phyloP scores from a whole-genome alignment of 192 early-diverging fungal genomes.

The Polychytrium aggregatum region DNA sequence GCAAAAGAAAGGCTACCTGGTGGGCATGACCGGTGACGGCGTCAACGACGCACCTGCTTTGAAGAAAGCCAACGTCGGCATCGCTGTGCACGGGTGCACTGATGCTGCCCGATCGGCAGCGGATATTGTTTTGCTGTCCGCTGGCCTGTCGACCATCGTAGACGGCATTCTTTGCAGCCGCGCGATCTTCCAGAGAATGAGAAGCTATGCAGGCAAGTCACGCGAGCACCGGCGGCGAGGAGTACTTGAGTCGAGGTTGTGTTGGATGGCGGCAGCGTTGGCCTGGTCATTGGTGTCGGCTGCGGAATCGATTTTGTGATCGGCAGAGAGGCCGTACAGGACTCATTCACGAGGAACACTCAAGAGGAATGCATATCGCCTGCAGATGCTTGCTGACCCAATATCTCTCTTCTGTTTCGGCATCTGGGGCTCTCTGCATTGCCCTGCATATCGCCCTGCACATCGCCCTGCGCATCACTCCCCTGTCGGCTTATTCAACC shows the following conservation, averaged over 20 bases:
- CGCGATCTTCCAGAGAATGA: conserved; percentile 93
- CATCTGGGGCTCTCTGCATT: too few species aligned
- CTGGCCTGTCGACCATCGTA: conserved; percentile 84
- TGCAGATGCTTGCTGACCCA: neutral
- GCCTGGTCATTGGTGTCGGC: too few species aligned
- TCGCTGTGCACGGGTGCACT: conserved; percentile 91
- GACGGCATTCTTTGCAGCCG: conserved; percentile 83
- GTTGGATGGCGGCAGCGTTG: too few species aligned
- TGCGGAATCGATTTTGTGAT: too few species aligned
- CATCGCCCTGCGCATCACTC: too few species aligned
- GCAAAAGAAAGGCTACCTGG: conserved; percentile 79
- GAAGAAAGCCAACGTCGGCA: conserved; percentile 96
- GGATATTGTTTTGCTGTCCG: conserved; percentile 86
- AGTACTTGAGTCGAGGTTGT: too few species aligned
- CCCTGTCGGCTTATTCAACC: neutral
- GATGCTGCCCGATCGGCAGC: conserved; percentile 92
- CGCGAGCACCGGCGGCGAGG: too few species aligned
- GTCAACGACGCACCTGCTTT: conserved; percentile 97
- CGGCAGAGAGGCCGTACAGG: too few species aligned
- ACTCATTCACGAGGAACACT: too few species aligned
- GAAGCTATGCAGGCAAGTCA: conserved; percentile 64
- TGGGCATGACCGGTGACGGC: conserved; percentile 96
- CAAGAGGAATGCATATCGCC: too few species aligned
- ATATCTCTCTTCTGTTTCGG: neutral
- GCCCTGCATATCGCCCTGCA: too few species aligned